These are phyloP conservation scores for Trematosphaeria pertusa DNA, from an alignment of 2,329 filamentous ascomycete genomes.

Conservation along the genomic window DNA sequence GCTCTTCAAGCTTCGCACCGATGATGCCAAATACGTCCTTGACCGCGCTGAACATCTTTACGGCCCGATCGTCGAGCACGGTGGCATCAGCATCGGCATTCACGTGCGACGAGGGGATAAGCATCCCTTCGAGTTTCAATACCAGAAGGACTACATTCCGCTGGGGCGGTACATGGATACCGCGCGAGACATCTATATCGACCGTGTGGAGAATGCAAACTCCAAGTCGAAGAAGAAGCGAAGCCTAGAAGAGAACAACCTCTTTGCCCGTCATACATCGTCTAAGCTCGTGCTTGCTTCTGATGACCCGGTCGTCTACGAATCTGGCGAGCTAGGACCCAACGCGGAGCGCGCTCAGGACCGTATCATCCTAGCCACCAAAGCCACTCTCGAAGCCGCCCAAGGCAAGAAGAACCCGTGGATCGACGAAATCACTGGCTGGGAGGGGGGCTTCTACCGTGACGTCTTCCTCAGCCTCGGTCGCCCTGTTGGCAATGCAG, in stretches of 20 bases:
- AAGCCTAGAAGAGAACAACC: constrained; percentile 39
- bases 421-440: constrained; percentile 78
- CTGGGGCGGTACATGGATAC: constrained; percentile 69
- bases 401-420: constrained; percentile 56
- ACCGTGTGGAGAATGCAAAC: constrained; percentile 45
- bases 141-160: constrained; percentile 79
- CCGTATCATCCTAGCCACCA: constrained; percentile 76
- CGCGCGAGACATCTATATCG: constrained; percentile 62
- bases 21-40: constrained; percentile 71
- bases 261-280: constrained; percentile 35
- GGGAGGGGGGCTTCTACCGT: constrained; percentile 87
- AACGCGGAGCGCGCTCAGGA: constrained; percentile 69
- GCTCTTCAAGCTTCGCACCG: constrained; percentile 72
- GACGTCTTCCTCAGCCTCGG: constrained; percentile 84
- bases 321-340: constrained; percentile 67
- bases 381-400: constrained; percentile 56
- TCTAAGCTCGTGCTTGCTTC: constrained; percentile 71
- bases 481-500: constrained; percentile 38
- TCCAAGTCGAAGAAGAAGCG: constrained; percentile 42
- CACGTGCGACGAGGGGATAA: constrained; percentile 83
- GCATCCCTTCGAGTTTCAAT: constrained; percentile 79
- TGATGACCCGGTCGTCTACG: constrained; percentile 80
- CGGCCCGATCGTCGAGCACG: constrained; percentile 52
- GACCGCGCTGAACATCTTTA: constrained; percentile 65
- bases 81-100: constrained; percentile 69